These are phyloP conservation scores for Ogataea minuta DNA, from an alignment of 805 yeast genomes.

Conservation along the genomic window DNA sequence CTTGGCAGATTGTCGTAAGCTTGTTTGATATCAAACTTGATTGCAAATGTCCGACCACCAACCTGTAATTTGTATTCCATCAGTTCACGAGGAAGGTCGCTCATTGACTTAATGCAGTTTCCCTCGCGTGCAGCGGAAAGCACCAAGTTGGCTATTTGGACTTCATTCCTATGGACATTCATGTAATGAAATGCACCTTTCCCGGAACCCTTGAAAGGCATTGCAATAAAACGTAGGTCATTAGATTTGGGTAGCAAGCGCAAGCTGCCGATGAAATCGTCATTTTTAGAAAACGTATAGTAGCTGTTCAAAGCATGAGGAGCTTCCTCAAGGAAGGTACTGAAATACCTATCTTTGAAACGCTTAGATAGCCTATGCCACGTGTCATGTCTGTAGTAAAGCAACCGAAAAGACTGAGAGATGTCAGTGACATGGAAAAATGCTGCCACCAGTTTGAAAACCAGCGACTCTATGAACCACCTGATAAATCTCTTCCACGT, in stretches of 20 bases:
- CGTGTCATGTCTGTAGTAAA: slow-evolving; percentile 54
- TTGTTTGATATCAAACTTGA: slow-evolving; percentile 72
- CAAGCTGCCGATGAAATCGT: slow-evolving; percentile 39
- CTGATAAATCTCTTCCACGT: slow-evolving; percentile 42
- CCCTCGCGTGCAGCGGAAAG: slow-evolving; percentile 28
- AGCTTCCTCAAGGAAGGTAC: slow-evolving; percentile 33
- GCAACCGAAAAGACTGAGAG: slow-evolving; percentile 37
- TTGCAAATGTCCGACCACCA: slow-evolving; percentile 32
- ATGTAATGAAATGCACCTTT: slow-evolving; percentile 35
- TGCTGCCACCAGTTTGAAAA: slow-evolving; percentile 46
- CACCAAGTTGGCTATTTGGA: slow-evolving; percentile 44
- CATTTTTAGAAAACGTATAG: slow-evolving; percentile 21
- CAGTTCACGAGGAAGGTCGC: slow-evolving; percentile 44
- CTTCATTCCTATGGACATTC: slow-evolving; percentile 35
- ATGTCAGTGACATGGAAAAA: slow-evolving; percentile 70
- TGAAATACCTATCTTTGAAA: slow-evolving; percentile 44
- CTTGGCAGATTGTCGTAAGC: slow-evolving; percentile 76
- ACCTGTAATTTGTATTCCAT: slow-evolving; percentile 38
- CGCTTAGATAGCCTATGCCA: slow-evolving; percentile 50
- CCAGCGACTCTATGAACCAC: slow-evolving; percentile 56
- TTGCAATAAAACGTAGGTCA: slow-evolving; percentile 60
- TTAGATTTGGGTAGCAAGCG: slow-evolving; percentile 59
- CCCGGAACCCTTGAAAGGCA: slow-evolving; percentile 44
- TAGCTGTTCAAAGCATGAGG: slow-evolving; percentile 14
- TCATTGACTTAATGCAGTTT: slow-evolving; percentile 33